Percentiles rank a stretch among this genome's conserved stretches.
These are phyloP conservation scores for Lactuca saligna DNA, from an alignment of 129 eudicot species.

Conservation along the genomic window DNA sequence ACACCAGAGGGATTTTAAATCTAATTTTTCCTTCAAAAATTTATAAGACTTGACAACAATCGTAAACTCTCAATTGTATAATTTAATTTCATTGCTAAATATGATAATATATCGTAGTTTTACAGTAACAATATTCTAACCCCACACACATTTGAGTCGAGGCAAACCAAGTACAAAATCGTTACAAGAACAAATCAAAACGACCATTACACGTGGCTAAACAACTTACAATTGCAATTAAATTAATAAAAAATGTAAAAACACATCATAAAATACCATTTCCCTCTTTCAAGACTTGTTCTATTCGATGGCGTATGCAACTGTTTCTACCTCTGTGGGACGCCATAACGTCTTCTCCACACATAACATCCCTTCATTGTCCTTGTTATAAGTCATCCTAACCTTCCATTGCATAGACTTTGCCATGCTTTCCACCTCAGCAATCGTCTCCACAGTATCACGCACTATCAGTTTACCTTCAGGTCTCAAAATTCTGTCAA, in stretches of 20 bases:
- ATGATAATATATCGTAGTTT: slow-evolving; percentile 28
- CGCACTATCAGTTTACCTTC: slow-evolving; percentile 52
- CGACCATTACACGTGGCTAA: slow-evolving; percentile 26
- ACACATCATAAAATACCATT: slow-evolving; percentile 14
- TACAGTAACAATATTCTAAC: slow-evolving; percentile 32
- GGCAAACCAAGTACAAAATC: slow-evolving; percentile 24
- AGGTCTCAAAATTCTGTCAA: slow-evolving; percentile 64
- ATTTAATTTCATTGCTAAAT: slow-evolving; percentile 25
- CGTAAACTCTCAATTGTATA: slow-evolving; percentile 19
- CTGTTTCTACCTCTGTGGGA: slow-evolving; percentile 52
- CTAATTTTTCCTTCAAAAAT: no score
- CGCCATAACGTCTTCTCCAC: slow-evolving; percentile 59
- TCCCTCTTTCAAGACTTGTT: neutral
- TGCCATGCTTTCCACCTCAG: slow-evolving; percentile 53
- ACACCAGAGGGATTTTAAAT: neutral
- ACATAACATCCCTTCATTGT: slow-evolving; percentile 52
- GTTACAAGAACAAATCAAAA: slow-evolving; percentile 30
- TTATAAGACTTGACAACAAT: no score
- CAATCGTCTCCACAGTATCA: slow-evolving; percentile 50
- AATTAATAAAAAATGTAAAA: slow-evolving; percentile 11
- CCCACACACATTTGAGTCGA: slow-evolving; percentile 17
- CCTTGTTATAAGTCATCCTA: slow-evolving; percentile 39
- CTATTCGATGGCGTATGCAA: slow-evolving; percentile 51
- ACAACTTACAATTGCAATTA: slow-evolving; percentile 27
- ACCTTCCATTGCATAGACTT: slow-evolving; percentile 64